Evolutionary conservation across 768 basidiomycete species (phyloP), one percentile per base, ranked within the genome.

Genomic region (Strobilomyces dryophilus): DNA sequence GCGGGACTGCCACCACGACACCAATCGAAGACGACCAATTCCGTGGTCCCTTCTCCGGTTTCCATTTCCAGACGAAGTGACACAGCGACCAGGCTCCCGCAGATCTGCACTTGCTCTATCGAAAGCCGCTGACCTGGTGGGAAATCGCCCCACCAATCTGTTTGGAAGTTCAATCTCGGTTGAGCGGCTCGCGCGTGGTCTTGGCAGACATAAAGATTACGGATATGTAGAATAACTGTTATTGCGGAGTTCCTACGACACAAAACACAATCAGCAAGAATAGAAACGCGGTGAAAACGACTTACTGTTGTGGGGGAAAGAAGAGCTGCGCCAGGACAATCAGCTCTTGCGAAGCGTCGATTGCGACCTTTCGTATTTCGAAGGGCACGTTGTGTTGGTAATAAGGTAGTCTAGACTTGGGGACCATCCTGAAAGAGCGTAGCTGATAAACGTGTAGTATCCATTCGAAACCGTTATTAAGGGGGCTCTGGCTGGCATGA

Each of bases 161-260:
- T 71, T 48, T 59, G 68, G 40, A 66, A 68, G 29, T 53, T 60
- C 31, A 70, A 50, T 24, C 60, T 56, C 17, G 66, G 57, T 34
- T 70, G 64, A 36, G 57, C 40, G 27, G 80, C 76, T 46, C 66
- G 70, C 29, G 76, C 71, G 60, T 85, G 82, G 59, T 80, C 79
- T 51, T 74, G 77, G 53, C 80, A 81, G n/a, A 71, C 72, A 71
- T 77, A 78, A 47, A 84, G 65, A 61, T 82, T 73, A 53, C 80
- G 77, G 52, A 85, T 73, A 56, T 80, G 79, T 57, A 85, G 41
- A 17, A 57, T 51, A 55, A 62, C 57, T 15, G 49, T 53, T 48
- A 66, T 66, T 15, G 66, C 61, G 4, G 59, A 59, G 48, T 61
- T 64, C 42, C 68, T 69, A 57, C n/a, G 35, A 26, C 47, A 37